Base-by-base conservation (phyloP, 139 green algal genomes). In the Chlamydomonas incerta region DNA sequence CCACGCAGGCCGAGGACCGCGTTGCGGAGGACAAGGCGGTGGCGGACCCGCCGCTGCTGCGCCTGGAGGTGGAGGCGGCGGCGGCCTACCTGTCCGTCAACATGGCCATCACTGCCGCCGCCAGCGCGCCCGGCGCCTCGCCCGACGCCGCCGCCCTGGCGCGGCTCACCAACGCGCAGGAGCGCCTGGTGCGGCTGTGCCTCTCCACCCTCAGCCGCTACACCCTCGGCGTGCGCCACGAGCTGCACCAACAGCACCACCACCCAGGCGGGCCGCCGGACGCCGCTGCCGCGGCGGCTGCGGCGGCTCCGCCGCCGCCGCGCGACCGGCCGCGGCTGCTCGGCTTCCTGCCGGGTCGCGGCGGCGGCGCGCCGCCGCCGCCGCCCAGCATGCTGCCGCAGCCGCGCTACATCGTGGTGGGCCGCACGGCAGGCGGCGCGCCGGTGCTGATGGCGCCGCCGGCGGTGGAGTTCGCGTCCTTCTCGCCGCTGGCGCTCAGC, bases 31-130 rank as follows among this genome's bases (percentile, higher is more conserved):
- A 93, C 33, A 79, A 77, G 72, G 80, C 80, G 77, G 88, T 99
- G 35, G 57, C 90, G 13, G 97, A 99, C 91, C 97, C 97, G 3
- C 97, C 97, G 6, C 92, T 99, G 87, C 92, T 99, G 87, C 86
- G 94, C 18, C 91, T 99, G 57, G 97, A 99, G 91, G 93, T 89
- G 15, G 97, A 99, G 90, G 93, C 95, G 50, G 87, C 90, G 17
- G 93, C 98, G 72, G 94, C 96, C 15, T 97, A 98, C 83, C 89
- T 99, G 31, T 95, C 92, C 37, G 88, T 98, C 50, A 81, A 74
- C 75, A n/a, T 81, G 31, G 75, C 74, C 75, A 80, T 72, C 41
- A 68, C 41, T 35, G 29, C 66, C 35, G 70, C 57, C 29, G 75
- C 52, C 11, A 31, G 63, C 11, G 66, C 60, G 50, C 31, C 41